These are phyloP conservation scores for Trapa bicornis DNA, from an alignment of 345 rosid genomes.

Conservation along the genomic window DNA sequence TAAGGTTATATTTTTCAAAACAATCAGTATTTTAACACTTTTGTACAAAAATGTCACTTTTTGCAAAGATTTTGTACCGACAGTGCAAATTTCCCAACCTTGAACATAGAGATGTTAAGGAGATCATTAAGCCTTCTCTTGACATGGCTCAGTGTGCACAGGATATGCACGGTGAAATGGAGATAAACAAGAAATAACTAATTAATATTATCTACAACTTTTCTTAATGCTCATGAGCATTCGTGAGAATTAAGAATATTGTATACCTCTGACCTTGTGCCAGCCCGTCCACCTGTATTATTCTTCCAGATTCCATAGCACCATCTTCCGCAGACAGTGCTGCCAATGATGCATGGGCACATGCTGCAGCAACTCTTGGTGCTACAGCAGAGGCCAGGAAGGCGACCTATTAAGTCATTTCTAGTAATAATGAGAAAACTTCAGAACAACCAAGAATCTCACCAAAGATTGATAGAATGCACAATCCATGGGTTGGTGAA, in stretches of 20 bases:
- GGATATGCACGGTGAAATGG: not conserved
- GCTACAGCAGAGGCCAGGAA: constrained; percentile 96
- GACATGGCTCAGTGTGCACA: not conserved
- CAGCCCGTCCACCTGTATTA: constrained; percentile 17
- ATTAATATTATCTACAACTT: not conserved
- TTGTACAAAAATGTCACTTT: too few species aligned
- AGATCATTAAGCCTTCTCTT: not conserved
- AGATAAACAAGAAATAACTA: not conserved
- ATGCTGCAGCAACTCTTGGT: constrained; percentile 96
- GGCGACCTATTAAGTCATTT: constrained; percentile 46
- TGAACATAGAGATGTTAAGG: too few species aligned
- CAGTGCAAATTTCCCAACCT: too few species aligned
- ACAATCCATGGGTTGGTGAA: not conserved
- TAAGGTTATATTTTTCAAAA: too few species aligned
- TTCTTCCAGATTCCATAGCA: constrained; percentile 13
- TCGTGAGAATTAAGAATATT: not conserved
- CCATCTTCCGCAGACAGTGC: constrained; percentile 50
- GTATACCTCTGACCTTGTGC: constrained; percentile 46
- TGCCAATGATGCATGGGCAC: constrained; percentile 92
- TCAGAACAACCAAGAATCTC: not conserved
- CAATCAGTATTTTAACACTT: too few species aligned
- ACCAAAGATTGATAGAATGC: not conserved
- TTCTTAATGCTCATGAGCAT: not conserved
- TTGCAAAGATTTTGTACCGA: too few species aligned
- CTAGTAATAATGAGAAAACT: not conserved